Percentiles rank a stretch among this genome's conserved stretches.
These are phyloP conservation scores for Blastobotrys aristatus DNA, from an alignment of 1,139 yeast species.

Conservation along the genomic window DNA sequence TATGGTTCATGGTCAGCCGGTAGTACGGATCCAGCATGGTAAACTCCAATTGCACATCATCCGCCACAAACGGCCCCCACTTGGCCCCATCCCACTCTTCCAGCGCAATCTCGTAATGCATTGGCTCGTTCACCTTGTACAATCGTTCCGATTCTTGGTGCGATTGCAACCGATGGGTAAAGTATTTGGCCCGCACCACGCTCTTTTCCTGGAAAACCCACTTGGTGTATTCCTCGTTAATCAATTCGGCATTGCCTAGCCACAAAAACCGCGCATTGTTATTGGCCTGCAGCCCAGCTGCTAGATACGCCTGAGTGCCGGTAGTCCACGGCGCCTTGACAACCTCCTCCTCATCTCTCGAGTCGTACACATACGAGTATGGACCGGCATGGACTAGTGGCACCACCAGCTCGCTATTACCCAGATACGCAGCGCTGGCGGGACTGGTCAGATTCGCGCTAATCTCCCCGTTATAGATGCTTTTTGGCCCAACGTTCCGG, in stretches of 20 bases:
- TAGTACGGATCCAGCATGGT: conserved; percentile 94
- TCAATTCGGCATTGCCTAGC: conserved; percentile 63
- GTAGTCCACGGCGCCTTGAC: conserved; percentile 56
- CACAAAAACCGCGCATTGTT: conserved; percentile 76
- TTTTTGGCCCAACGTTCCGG: conserved; percentile 5
- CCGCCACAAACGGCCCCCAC: conserved; percentile 66
- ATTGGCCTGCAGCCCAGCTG: conserved; percentile 78
- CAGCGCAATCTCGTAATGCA: conserved; percentile 49
- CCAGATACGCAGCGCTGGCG: conserved; percentile 52
- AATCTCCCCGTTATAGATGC: not conserved
- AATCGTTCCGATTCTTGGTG: conserved; percentile 34
- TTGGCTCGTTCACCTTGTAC: conserved; percentile 65
- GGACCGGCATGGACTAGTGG: conserved; percentile 69
- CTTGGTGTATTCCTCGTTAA: conserved; percentile 48
- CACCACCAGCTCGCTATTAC: conserved; percentile 55
- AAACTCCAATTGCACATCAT: conserved; percentile 74
- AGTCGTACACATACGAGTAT: conserved; percentile 58
- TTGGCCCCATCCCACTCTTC: conserved; percentile 55
- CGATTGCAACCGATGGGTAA: conserved; percentile 37
- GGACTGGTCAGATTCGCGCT: not conserved
- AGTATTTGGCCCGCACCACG: conserved; percentile 54
- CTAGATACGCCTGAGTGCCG: conserved; percentile 73
- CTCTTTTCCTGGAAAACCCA: conserved; percentile 77
- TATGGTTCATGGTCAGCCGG: conserved; percentile 47
- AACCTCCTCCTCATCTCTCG: conserved; percentile 41